These are phyloP conservation scores for Puccinia sorghi DNA, from an alignment of 1,284 basidiomycete species.

Conservation along the genomic window DNA sequence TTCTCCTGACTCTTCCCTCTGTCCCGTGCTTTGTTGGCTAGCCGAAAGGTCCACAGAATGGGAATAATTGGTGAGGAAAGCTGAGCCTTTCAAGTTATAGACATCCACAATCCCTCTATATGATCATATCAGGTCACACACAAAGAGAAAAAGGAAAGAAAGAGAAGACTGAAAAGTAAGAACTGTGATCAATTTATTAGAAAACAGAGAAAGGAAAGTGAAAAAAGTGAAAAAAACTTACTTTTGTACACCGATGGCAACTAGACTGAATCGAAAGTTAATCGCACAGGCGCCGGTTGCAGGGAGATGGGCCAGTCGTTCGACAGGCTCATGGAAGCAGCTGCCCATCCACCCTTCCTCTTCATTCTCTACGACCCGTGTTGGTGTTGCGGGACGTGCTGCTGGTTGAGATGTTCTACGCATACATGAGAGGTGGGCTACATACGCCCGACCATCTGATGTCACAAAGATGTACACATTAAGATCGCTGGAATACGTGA, in stretches of 20 bases:
- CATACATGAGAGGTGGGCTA: constrained; percentile 53
- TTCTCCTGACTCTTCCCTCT: background rate
- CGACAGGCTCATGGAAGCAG: constrained; percentile 35
- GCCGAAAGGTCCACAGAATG: constrained; percentile 15
- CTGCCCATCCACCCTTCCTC: constrained; percentile 31
- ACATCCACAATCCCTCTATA: constrained; percentile 20
- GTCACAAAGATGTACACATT: constrained; percentile 57
- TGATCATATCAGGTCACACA: background rate
- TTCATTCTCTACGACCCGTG: background rate
- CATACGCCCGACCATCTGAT: constrained; percentile 60
- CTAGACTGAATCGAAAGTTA: constrained; percentile 58
- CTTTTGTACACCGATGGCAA: constrained; percentile 56
- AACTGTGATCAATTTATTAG: background rate
- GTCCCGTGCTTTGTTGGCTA: background rate
- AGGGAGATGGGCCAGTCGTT: background rate
- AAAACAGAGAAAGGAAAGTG: background rate
- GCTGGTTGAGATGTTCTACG: background rate
- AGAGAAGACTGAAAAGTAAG: background rate
- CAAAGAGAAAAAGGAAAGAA: background rate
- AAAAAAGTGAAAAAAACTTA: constrained; percentile 22
- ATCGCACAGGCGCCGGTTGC: constrained; percentile 52
- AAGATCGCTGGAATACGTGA: background rate
- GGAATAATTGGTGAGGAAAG: constrained; percentile 9
- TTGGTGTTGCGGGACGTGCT: background rate
- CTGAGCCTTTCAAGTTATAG: constrained; percentile 4